Evolutionary conservation across 2,329 filamentous ascomycete species (phyloP), one percentile per base, ranked within the genome.

Genomic region (Colletotrichum navitas): DNA sequence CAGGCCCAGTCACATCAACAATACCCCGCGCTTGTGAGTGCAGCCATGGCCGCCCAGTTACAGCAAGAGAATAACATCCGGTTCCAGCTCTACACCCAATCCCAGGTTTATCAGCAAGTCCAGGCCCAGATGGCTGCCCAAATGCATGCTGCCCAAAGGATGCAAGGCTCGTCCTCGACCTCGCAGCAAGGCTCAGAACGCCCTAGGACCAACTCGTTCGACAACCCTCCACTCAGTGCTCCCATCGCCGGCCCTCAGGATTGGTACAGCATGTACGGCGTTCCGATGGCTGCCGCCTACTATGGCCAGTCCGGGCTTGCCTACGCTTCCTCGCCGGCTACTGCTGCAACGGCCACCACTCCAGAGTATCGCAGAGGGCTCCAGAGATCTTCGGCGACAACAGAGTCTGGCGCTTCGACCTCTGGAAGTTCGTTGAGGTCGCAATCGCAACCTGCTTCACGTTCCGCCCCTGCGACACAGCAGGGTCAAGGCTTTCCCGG

Each of bases 401-500:
- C 84, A 32, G 88, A 90, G 45, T 78, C 84, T 18, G 84, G 83
- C 12, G 76, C 81, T 24, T 80, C 83, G 47, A 80, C 84, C 63
- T 83, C 88, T 34, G 87, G 83, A 66, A 88, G 89, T 74, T 83
- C 88, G n/a, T 78, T 90, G 72, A 85, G 90, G 74, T 92, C 90
- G 34, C 90, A 92, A 77, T 91, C 90, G n/a, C 90, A 91, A 77
- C 90, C 90, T 32, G 89, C 89, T 3, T 86, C 88, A 43, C 83
- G 88, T 39, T 81, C 83, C 14, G 68, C 58, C 7, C 49, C 68
- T 12, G 45, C 68, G 14, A 71, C 29, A 55, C 73, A 74, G 21
- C 71, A 61, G n/a, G 51, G 26, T 11, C 73, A 74, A 56, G 67
- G 55, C n/a, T 68, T 64, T 56, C 55, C 73, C 2, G 71, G 71